Percentiles rank a stretch among this genome's conserved stretches.
phyloP scores from a whole-genome alignment of 2,329 filamentous ascomycete genomes.

The Penicillium hesseltinei region DNA sequence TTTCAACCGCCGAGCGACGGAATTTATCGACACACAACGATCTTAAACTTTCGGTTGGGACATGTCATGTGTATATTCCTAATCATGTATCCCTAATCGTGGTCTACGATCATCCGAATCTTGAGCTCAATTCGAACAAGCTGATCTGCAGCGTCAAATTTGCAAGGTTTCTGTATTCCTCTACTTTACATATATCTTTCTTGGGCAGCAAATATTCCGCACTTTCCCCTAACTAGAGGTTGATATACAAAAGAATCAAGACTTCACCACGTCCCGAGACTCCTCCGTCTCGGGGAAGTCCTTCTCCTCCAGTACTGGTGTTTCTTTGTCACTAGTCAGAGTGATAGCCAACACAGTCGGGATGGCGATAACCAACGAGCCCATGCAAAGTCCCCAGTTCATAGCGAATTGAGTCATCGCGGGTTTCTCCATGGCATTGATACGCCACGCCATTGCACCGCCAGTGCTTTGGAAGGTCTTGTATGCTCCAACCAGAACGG shows the following conservation, averaged over 20 bases:
- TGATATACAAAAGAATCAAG: background rate
- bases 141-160: background rate
- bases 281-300: constrained; percentile 6
- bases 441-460: constrained; percentile 49
- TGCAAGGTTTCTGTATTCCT: background rate
- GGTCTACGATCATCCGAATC: constrained; percentile 5
- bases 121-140: background rate
- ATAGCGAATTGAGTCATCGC: constrained; percentile 47
- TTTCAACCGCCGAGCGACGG: background rate
- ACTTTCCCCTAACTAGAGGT: background rate
- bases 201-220: background rate
- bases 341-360: constrained; percentile 46
- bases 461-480: constrained; percentile 48
- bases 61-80: constrained; percentile 19
- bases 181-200: background rate
- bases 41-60: background rate
- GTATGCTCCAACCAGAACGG: constrained; percentile 49
- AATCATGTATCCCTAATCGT: constrained; percentile 12
- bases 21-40: background rate
- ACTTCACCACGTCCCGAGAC: constrained; percentile 2
- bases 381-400: constrained; percentile 50
- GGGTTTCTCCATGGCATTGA: constrained; percentile 39
- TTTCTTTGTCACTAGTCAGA: constrained; percentile 21
- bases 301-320: constrained; percentile 2
- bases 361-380: constrained; percentile 43